Base-by-base conservation (phyloP, 768 basidiomycete genomes). In the Coprinopsis sp. region DNA sequence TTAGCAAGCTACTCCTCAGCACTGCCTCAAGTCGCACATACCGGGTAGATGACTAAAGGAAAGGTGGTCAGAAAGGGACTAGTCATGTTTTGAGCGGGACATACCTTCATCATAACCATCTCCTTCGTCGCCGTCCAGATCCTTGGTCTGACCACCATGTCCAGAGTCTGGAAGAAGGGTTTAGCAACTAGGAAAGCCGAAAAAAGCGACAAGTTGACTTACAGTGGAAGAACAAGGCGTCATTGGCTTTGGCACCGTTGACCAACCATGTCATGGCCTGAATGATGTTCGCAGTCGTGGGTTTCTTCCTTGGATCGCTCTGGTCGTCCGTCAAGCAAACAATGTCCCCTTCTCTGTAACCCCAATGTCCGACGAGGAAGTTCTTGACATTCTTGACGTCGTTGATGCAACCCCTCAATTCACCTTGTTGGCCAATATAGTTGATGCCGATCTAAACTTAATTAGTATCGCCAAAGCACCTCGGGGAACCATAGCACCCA, bases 201-300 rank as follows among this genome's bases (percentile, higher is more conserved):
- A 21, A 37, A 3, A 14, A 22, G 25, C 3, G 37, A 30, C 23
- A 3, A 13, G 16, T 23, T 12, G 1, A 63, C 78, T 47, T 49
- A 87, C 88, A 94, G 54, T 93, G 92, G 74, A 94, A 88, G 72
- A 93, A 92, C 25, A 94, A 69, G 3, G 92, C 83, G 55, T 95
- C 91, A 52, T 92, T 84, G 1, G 89, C 81, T 14, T 69, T 67
- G 11, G 94, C 92, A 51, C 74, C 84, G 13, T 64, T 67, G 14
- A 93, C 89, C n/a, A 99, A 81, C 94, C 93, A 97, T 49, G 81
- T 74, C 90, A 95, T 94, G 4, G 87, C 92, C 36, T 74, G 65
- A 16, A 91, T 76, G 30, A 99, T 94, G 61, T 97, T 97, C 21
- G 74, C 74, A 47, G 69, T 70, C 0, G 94, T 97, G 0, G 95